Conservation (phyloP, 306 rosid species). For the Acmispon strigosus region DNA sequence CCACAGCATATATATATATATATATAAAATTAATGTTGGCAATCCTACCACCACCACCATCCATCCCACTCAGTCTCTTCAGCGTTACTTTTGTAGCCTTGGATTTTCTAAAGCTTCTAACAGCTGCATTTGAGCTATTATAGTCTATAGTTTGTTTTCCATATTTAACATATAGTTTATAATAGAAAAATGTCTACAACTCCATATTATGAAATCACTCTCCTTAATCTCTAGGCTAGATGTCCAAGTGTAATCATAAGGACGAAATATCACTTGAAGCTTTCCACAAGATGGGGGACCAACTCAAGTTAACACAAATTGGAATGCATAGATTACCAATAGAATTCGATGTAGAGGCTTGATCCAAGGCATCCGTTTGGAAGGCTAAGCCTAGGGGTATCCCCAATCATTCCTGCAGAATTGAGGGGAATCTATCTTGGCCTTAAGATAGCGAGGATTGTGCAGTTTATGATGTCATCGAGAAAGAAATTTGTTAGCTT, state of each 20-base stretch:
- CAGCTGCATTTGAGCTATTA: not conserved
- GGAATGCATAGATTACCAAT: slow-evolving; percentile 2
- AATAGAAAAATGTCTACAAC: not conserved
- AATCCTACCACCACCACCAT: not conserved
- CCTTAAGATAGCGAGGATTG: not conserved
- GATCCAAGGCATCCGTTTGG: not conserved
- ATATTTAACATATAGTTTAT: not conserved
- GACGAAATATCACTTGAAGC: not conserved
- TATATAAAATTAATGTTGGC: not conserved
- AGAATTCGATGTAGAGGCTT: not conserved
- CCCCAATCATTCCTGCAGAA: slow-evolving; percentile 7
- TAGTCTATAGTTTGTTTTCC: not conserved
- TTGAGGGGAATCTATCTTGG: slow-evolving; percentile 1
- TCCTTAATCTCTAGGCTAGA: not conserved
- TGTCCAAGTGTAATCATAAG: not conserved
- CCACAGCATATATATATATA: not conserved
- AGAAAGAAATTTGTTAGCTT: not conserved
- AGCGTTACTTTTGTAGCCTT: not conserved
- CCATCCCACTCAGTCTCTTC: not conserved
- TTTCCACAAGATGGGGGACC: not conserved
- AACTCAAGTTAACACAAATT: not conserved
- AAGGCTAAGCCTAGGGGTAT: not conserved
- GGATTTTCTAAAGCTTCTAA: not conserved
- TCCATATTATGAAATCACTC: slow-evolving; percentile 2
- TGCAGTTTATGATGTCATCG: not conserved